These are phyloP conservation scores for Irpex rosettiformis DNA, from an alignment of 1,284 basidiomycete genomes.

Conservation along the genomic window DNA sequence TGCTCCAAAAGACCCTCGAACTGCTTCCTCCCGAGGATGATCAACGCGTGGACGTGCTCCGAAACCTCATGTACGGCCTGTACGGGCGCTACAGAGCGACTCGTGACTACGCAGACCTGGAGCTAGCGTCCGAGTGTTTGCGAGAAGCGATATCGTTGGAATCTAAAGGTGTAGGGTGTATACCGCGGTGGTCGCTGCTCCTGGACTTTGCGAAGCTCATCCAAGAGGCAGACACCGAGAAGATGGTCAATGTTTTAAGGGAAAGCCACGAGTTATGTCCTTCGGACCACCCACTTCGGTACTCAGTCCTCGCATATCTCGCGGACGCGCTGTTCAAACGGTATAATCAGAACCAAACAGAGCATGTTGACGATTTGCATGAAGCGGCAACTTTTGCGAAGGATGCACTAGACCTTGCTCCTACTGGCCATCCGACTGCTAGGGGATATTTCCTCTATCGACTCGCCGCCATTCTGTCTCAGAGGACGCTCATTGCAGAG, in stretches of 20 bases:
- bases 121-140: not conserved
- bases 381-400: not conserved
- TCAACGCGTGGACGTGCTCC: not conserved
- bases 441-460: not conserved
- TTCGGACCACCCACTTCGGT: not conserved
- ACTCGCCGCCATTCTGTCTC: not conserved
- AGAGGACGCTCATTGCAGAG: not conserved
- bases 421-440: not conserved
- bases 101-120: not conserved
- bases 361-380: not conserved
- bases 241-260: not conserved
- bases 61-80: not conserved
- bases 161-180: not conserved
- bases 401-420: not conserved
- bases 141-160: not conserved
- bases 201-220: not conserved
- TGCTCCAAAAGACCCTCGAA: not conserved
- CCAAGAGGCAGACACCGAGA: not conserved
- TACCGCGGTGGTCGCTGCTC: not conserved
- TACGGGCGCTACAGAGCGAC: not conserved
- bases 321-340: not conserved
- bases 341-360: not conserved
- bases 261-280: not conserved
- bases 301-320: not conserved
- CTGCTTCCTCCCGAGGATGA: not conserved